These are phyloP conservation scores for Neobulgaria alba DNA, from an alignment of 2,329 filamentous ascomycete genomes.

Conservation along the genomic window DNA sequence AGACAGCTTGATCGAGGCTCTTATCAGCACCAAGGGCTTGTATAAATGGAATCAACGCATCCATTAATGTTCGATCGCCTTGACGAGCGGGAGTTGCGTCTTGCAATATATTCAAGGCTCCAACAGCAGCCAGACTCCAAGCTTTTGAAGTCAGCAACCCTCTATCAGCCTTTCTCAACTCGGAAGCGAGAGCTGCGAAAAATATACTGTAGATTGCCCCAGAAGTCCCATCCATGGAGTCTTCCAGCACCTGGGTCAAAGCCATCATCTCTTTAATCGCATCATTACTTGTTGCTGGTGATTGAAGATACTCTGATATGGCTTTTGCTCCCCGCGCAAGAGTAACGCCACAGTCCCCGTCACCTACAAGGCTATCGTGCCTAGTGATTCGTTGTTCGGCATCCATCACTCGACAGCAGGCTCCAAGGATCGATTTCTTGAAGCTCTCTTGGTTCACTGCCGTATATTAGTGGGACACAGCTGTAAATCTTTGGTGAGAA, in stretches of 20 bases:
- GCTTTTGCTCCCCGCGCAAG: too few species aligned
- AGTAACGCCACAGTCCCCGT: constrained; percentile 31
- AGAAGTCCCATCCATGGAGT: constrained; percentile 29
- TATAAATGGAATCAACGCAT: constrained; percentile 27
- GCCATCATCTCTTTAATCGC: too few species aligned
- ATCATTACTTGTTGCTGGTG: too few species aligned
- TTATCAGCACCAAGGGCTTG: constrained; percentile 28
- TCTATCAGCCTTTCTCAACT: too few species aligned
- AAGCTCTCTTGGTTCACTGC: too few species aligned
- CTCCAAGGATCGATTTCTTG: constrained; percentile 23
- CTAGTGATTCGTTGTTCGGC: constrained; percentile 43
- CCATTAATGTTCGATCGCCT: constrained; percentile 29
- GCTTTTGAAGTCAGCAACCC: too few species aligned
- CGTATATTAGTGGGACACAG: too few species aligned
- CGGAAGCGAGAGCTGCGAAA: constrained; percentile 19
- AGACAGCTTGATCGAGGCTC: constrained; percentile 37
- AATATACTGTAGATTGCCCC: constrained; percentile 29
- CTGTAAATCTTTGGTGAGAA: constrained; percentile 12
- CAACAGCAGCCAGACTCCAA: too few species aligned
- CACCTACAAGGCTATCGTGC: constrained; percentile 36
- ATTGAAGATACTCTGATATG: too few species aligned
- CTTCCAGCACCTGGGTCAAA: too few species aligned
- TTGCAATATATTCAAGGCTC: too few species aligned
- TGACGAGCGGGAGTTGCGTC: too few species aligned
- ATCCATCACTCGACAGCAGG: constrained; percentile 30